Base-by-base conservation (phyloP, 257 asterid genomes). In the Cynanchum wilfordii region DNA sequence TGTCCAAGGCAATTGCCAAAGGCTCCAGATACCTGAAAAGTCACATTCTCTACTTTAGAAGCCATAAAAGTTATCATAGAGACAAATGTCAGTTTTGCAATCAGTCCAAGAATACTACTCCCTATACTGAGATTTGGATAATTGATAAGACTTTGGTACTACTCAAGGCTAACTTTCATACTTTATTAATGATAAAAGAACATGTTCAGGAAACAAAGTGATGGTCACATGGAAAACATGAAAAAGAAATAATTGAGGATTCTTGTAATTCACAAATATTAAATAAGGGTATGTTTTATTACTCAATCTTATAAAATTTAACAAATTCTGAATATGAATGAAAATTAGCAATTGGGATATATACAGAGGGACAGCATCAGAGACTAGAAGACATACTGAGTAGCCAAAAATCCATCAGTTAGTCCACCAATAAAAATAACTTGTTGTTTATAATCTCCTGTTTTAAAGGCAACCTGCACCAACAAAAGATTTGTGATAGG, bases 341-440 rank as follows among this genome's bases (percentile, higher is more conserved):
- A 50, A 50, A 50, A 50, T 50, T 50, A 50, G 55, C 6, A 50
- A 50, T 13, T 12, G 16, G 55, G 20, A 50, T 11, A 50, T 50
- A 50, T 3, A 50, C 17, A 11, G 55, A 50, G 55, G 55, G 55
- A 50, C 17, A 6, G 24, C 4, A 76, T 63, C 4, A 44, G 49
- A 75, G 40, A 62, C 38, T 47, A 40, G 5, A 57, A n/a, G 40
- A 78, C 98, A 57, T 95, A 95, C 99, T 87, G 88, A 0, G 98
- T 87, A 45, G 98, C 99, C 87, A 95, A 82, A 83, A 95, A 90
- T 64, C 99, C 99, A 79, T 92, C 95, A 0, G 96, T 89, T 66
- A 92, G 85, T 75, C 99, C 99, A 73, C 97, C 98, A 72, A 92
- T 90, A 74, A 95, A 90, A 81, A 95, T 87, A 78, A 92, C 96